Evolutionary conservation across 106 monocot genomes (phyloP), one percentile per base, ranked within the genome.

Genomic region (Phalaenopsis equestris): DNA sequence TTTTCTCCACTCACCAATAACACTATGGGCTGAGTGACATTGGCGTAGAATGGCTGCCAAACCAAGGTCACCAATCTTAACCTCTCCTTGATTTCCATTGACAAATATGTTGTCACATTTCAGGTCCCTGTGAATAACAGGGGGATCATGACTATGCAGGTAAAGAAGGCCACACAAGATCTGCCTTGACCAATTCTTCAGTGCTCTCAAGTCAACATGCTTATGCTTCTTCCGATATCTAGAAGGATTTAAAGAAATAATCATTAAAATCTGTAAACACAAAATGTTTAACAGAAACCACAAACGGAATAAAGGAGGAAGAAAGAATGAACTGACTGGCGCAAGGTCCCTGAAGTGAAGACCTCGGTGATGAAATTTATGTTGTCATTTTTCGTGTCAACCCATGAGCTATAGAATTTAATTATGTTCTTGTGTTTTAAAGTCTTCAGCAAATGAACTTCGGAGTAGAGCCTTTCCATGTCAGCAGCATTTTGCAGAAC

Each of bases 21-120:
- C 81, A 79, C 89, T 87, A 23, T 81, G 86, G 72, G 89, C 90
- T 36, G 76, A 82, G 0, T 87, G 86, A 55, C 83, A 85, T 79
- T 85, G 89, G 15, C 81, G 68, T 79, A 90, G 89, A 76, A 93
- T 84, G 73, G 90, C 87, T 1, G 93, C 90, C 77, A 93, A 80
- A 37, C 93, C 93, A 43, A 93, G 88, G 52, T 93, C 93, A 77
- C 93, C 93, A 75, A 90, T 93, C 74, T 93, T 93, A 56, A 93
- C 90, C 86, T 90, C 87, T 14, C 93, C 93, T 8, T 89, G 88
- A 78, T 86, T 93, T 15, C 93, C 93, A 81, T 93, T 93, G 2
- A 93, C 84, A 75, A 93, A 90, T 55, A 90, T 89, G 61, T 93
- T 93, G 23, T 93, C 93, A 56, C 93, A 93, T 76, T 93, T 90